Percentiles rank a stretch among this genome's conserved stretches.
These are phyloP conservation scores for Neckera pumila DNA, from an alignment of 225 moss, liverwort and hornwort genomes.

Conservation along the genomic window DNA sequence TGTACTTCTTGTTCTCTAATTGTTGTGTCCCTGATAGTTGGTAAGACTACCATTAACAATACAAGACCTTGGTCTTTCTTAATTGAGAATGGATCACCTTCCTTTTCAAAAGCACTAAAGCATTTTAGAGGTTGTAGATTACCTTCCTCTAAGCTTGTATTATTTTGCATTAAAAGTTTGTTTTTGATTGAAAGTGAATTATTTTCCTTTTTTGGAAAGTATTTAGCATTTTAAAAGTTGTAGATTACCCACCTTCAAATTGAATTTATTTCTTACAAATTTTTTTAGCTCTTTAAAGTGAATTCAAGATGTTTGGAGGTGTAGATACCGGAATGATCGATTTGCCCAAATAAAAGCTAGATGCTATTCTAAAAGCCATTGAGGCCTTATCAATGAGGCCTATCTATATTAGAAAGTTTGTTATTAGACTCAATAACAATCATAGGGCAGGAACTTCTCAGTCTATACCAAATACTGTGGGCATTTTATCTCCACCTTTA, in stretches of 20 bases:
- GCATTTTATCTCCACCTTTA: too few relatives aligned
- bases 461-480: too few relatives aligned
- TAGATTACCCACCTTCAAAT: neutral
- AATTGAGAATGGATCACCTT: neutral
- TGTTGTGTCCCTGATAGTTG: neutral
- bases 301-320: too few relatives aligned
- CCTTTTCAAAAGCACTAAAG: rapidly evolving
- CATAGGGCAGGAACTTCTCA: too few relatives aligned
- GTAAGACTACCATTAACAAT: neutral
- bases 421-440: rapidly evolving
- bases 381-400: neutral
- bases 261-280: neutral
- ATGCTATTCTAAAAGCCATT: rapidly evolving
- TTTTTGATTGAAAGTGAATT: neutral
- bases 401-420: rapidly evolving
- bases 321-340: rapidly evolving
- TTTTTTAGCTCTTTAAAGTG: too few relatives aligned
- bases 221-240: neutral
- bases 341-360: neutral
- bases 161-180: neutral
- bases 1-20: too few relatives aligned
- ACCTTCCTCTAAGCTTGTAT: rapidly evolving
- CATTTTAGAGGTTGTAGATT: neutral
- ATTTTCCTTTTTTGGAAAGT: rapidly evolving
- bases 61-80: neutral